Base-by-base conservation (phyloP, 352 stramenopile genomes). In the Pythium coloratum region DNA sequence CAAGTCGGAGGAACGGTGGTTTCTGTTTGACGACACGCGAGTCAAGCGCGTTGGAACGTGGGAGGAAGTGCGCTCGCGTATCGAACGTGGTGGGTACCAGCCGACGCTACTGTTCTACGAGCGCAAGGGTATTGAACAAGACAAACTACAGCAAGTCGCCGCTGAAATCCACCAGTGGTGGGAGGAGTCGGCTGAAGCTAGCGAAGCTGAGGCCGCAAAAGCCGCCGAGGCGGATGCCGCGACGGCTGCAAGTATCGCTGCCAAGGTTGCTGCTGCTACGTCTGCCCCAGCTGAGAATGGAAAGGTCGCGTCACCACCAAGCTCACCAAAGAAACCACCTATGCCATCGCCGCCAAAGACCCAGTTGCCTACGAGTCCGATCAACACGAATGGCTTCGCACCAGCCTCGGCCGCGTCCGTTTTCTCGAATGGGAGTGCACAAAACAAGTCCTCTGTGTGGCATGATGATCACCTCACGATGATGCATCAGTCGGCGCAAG, bases 91-190 rank as follows among this genome's bases (percentile, higher is more conserved):
- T 34, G 77, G 81, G 10, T 95, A 95, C 68, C 87, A 93, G 67
- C 87, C 87, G 20, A 95, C 87, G 18, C 66, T 95, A 44, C 63
- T 95, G 3, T 95, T 93, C 56, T 95, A 92, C 51, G 87, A 95
- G 44, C 84, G 84, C 61, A 90, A 86, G 24, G 77, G 75, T 9
- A 81, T 95, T 12, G 62, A 90, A 24, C 77, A 81, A 20, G 70
- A 80, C 16, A 73, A 82, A n/a, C 76, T 95, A 0, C 80, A 93
- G 55, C 73, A 81, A 16, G 81, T 89, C 12, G 85, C 84, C 3
- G 66, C 74, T 0, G 77, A 90, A 32, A 92, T 95, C 30, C 84
- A 95, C 59, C 78, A 81, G 62, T 92, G 83, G 82, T 92, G 81
- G 84, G 82, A 90, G 68, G 60, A 77, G 47, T 78, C 83, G 10